Conservation (phyloP, 169 alveolate genomes). For the Plasmodium knowlesi region DNA sequence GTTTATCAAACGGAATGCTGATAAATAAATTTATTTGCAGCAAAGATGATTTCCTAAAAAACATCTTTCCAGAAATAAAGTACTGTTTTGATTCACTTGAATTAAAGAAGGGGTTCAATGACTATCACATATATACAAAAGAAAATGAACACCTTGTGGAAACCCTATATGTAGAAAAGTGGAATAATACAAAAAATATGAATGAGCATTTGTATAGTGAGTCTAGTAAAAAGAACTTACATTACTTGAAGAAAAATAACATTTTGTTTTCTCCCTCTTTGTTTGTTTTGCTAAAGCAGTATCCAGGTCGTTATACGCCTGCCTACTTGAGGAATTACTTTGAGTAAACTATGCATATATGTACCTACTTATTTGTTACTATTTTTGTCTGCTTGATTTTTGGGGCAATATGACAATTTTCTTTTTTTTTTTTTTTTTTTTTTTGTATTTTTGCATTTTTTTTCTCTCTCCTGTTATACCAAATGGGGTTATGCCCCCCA, state of each 20-base stretch:
- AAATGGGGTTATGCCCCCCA: not conserved
- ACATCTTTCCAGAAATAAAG: constrained; percentile 14
- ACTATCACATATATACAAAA: constrained; percentile 32
- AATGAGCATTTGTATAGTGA: constrained; percentile 55
- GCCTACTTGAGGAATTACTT: not conserved
- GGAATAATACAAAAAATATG: constrained; percentile 35
- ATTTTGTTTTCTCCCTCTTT: constrained; percentile 55
- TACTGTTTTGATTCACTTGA: constrained; percentile 55
- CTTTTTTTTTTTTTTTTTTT: not conserved
- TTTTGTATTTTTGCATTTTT: not conserved
- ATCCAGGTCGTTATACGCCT: constrained; percentile 29
- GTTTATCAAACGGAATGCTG: constrained; percentile 33
- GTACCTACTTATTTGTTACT: not conserved
- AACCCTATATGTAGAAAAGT: constrained; percentile 54
- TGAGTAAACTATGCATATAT: not conserved
- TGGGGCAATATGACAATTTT: not conserved
- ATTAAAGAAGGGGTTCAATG: constrained; percentile 36
- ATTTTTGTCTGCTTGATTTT: not conserved
- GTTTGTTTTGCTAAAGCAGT: constrained; percentile 40
- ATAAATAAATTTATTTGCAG: constrained; percentile 63
- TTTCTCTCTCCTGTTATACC: not conserved
- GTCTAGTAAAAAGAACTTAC: constrained; percentile 28
- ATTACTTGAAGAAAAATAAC: constrained; percentile 29
- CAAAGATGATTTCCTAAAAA: constrained; percentile 48
- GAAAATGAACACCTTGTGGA: constrained; percentile 57